Evolutionary conservation across 2,329 filamentous ascomycete genomes (phyloP), one percentile per base, ranked within the genome.

Genomic region (Aureobasidium pullulans): DNA sequence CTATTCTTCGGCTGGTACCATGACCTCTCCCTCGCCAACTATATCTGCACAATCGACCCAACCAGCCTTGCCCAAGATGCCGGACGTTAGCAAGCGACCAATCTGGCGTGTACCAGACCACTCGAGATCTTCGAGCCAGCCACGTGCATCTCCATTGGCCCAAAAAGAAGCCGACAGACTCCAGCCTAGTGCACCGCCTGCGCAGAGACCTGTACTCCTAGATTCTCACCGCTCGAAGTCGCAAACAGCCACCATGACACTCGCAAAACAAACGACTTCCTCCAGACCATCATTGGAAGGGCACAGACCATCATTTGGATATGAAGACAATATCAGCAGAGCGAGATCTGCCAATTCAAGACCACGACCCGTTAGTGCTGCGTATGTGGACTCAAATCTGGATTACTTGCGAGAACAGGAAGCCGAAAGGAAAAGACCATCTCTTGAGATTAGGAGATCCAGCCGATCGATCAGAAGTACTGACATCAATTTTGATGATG

Each of bases 391-490:
- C 66, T 88, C 88, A 0, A 91, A 88, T 68, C 79, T 94, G 56
- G 91, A 96, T 61, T 90, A 89, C 67, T 77, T 96, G 16, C 86
- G 89, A 23, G 90, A 94, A 66, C 82, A 85, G 54, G 91, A 95
- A 68, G 79, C 79, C 4, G 68, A 70, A 19, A 42, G 60, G 15
- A 70, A 68, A 52, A 64, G 69, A 7, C 69, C 69, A 4, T 68
- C 69, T 7, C 54, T 71, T 59, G 69, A 70, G 15, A 61, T 66
- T 16, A 64, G 70, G n/a, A 62, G 67, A 36, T 65, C 64, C 46
- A 69, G 68, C 61, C 59, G 67, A 42, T 60, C 63, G 2, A 62
- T 49, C 15, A 44, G 66, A 63, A 70, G 50, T 61, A 64, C 37
- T 52, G 64, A 61, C 59, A 61, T 78, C 67, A 56, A 74, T 71